Evolutionary conservation across 2,329 filamentous ascomycete genomes (phyloP), one percentile per base, ranked within the genome.

Genomic region (Calonectria henricotiae): DNA sequence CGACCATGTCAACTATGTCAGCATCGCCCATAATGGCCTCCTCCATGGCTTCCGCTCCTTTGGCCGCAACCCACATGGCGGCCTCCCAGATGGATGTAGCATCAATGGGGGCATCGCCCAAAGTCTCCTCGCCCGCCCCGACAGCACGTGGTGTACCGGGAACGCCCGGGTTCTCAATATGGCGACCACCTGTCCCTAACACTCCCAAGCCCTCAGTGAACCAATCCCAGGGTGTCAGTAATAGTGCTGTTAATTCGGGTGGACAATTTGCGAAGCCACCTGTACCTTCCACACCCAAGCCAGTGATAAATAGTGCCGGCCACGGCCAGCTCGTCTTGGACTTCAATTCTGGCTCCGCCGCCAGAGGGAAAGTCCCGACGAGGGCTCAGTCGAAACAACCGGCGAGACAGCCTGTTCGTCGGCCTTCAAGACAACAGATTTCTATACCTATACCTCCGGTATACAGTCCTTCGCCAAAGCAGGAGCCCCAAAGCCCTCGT

Each of bases 251-350:
- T 39, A 75, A 71, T 32, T 71, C 72, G n/a, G 73, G 68, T 32
- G 76, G 78, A 17, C 83, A 81, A 69, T 81, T 79, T 62, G 61
- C 74, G 23, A 82, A 81, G 61, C 83, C 83, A 7, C 82, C 83
- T 1, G 76, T 83, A 11, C 82, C 83, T 32, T 80, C 82, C 37
- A 82, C 80, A 39, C 80, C 82, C 11, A 85, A 85, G 70, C 80
- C 83, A 12, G 76, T 80, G 35, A 76, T 83, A 65, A 80, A 78
- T 55, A 71, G 73, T 27, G 77, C 77, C 15, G 82, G 77, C 58
- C 82, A 83, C 17, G 82, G 77, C 62, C 82, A 83, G 67, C 79
- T 83, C 58, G 80, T 83, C 30, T 70, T 83, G 63, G 82, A 83
- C 65, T 77, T 82, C 65, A 81, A 81, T 67, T 76, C 79, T 5